These are phyloP conservation scores for Uronychia setigera DNA, from an alignment of 73 alveolate genomes.

Conservation along the genomic window DNA sequence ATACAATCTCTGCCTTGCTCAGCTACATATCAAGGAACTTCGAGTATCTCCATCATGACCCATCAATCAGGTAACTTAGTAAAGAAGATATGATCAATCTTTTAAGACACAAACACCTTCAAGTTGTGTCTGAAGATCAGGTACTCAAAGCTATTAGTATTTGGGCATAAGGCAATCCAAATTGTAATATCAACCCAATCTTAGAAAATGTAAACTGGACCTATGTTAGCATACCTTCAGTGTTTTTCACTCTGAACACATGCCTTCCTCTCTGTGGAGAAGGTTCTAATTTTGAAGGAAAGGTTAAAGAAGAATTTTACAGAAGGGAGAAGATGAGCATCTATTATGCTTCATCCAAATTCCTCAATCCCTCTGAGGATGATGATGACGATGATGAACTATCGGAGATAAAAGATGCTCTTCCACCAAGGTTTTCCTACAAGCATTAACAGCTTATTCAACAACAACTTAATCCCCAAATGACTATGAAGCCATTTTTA, in stretches of 20 bases:
- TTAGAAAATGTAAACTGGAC: background rate
- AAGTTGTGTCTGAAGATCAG: slow-evolving; percentile 17
- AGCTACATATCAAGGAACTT: slow-evolving; percentile 7
- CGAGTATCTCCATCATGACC: slow-evolving; percentile 12
- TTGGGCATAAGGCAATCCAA: slow-evolving; percentile 1
- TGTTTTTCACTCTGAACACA: background rate
- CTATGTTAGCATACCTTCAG: background rate
- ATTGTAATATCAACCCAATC: background rate
- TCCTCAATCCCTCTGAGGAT: no score
- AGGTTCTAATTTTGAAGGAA: background rate
- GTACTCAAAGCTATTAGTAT: slow-evolving; percentile 8
- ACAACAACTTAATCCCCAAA: background rate
- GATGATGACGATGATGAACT: background rate
- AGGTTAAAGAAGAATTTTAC: background rate
- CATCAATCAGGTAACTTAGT: background rate
- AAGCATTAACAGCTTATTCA: background rate
- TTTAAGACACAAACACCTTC: slow-evolving; percentile 8
- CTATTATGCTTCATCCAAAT: background rate
- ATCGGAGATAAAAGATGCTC: background rate
- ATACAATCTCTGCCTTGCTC: background rate
- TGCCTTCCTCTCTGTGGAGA: background rate
- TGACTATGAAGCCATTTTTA: background rate
- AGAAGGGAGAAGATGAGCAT: background rate
- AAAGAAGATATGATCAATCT: slow-evolving; percentile 15
- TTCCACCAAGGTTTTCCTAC: background rate